Percentiles rank a stretch among this genome's conserved stretches.
phyloP scores from a whole-genome alignment of 2,329 filamentous ascomycete genomes.

The Stemphylium lycopersici region DNA sequence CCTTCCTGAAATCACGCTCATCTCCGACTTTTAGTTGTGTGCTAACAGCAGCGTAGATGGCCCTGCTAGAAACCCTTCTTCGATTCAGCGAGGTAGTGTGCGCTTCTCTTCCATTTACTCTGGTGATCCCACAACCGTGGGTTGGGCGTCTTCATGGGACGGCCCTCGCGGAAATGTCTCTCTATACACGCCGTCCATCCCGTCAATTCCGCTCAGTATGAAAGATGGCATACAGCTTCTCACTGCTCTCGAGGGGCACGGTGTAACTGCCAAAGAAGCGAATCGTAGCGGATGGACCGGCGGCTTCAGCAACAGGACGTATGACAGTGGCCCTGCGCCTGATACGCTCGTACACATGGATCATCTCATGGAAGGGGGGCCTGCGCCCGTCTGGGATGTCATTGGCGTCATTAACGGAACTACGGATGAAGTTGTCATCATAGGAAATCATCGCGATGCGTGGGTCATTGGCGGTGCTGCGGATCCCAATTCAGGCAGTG shows the following conservation, averaged over 20 bases:
- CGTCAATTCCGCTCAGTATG: slow-evolving; percentile 87
- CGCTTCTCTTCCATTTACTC: slow-evolving; percentile 67
- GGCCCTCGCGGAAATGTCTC: slow-evolving; percentile 68
- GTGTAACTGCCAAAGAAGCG: slow-evolving; percentile 59
- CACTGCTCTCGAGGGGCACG: slow-evolving; percentile 80
- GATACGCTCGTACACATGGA: slow-evolving; percentile 47
- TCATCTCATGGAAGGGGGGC: slow-evolving; percentile 82
- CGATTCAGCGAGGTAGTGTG: slow-evolving; percentile 55
- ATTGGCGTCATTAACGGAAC: slow-evolving; percentile 71
- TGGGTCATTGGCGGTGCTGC: slow-evolving; percentile 61
- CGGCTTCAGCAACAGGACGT: slow-evolving; percentile 41
- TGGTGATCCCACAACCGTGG: slow-evolving; percentile 48
- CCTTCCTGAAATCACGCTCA: neutral
- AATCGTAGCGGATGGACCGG: slow-evolving; percentile 48
- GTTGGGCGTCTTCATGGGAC: slow-evolving; percentile 84
- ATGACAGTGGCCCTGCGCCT: slow-evolving; percentile 57
- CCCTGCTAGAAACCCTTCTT: slow-evolving; percentile 53
- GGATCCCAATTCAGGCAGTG: slow-evolving; percentile 59
- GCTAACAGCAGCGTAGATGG: slow-evolving; percentile 50
- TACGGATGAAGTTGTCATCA: slow-evolving; percentile 59
- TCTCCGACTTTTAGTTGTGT: neutral
- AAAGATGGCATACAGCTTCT: slow-evolving; percentile 79
- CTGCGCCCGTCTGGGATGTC: slow-evolving; percentile 79
- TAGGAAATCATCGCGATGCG: slow-evolving; percentile 61
- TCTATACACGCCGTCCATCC: slow-evolving; percentile 67